Base-by-base conservation (phyloP, 2,329 filamentous ascomycete genomes). In the Penicillium vulpinum region DNA sequence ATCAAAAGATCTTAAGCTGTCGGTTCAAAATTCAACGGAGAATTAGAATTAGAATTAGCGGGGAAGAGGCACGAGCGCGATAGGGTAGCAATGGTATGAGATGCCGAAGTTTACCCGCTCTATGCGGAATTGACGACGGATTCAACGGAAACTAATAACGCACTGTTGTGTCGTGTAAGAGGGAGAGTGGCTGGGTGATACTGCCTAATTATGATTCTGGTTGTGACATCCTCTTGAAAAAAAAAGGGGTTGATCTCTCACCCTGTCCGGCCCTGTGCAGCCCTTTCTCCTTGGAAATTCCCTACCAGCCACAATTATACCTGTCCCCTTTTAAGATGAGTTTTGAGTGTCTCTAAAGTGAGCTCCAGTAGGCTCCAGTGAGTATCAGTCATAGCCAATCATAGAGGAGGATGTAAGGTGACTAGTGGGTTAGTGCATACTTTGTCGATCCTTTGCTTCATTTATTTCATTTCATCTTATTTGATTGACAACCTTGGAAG, bases 401-500 rank as follows among this genome's bases (percentile, higher is more conserved):
- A 47, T 29, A 16, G 22, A 6, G 38, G 4, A 21, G 8, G 16
- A 22, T 18, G n/a, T 45, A 36, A 36, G n/a, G 6, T 28, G n/a
- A 49, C 49, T 22, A 36, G 43, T 40, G 29, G 51, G 15, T 40
- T 36, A 33, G 21, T 45, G 47, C 53, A 51, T 56, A 13, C n/a
- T 24, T 21, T 51, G 54, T 35, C 40, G 48, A 56, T 56, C 54
- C n/a, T 36, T 52, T 47, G 22, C 41, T 52, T n/a, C 29, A 26
- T 52, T 39, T 35, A n/a, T 29, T 16, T n/a, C 21, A 33, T 18
- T 31, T 38, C 38, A 28, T 45, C 9, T n/a, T n/a, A n/a, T n/a
- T n/a, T n/a, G n/a, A n/a, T n/a, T n/a, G n/a, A n/a, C n/a, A n/a
- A n/a, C 29, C 11, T 11, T 35, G 16, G n/a, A 46, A 24, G 4